Evolutionary conservation across 2,329 filamentous ascomycete species (phyloP).

Genomic region (Cucurbitaria berberidis): DNA sequence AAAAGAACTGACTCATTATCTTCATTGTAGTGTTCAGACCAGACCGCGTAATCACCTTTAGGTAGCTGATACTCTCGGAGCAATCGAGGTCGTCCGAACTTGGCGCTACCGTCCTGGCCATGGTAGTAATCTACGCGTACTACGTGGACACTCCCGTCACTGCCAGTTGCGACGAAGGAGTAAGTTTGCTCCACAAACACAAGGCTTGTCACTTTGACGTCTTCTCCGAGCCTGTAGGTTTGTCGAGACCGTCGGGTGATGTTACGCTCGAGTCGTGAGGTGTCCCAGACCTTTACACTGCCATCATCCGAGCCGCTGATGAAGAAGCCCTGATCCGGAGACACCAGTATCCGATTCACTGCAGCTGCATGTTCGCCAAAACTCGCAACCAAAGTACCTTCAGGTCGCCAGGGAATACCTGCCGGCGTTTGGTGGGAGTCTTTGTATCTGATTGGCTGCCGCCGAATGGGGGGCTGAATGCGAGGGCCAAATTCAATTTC

Average conservation of each 20-base stretch:
- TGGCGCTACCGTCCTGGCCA: conserved; percentile 59
- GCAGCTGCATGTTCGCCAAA: conserved; percentile 86
- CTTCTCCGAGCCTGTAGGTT: conserved; percentile 76
- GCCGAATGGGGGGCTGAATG: conserved; percentile 69
- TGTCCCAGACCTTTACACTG: conserved; percentile 91
- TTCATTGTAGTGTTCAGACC: conserved; percentile 89
- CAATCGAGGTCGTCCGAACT: conserved; percentile 78
- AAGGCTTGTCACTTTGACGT: conserved; percentile 76
- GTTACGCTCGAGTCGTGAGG: conserved; percentile 86
- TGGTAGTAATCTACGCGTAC: conserved; percentile 77
- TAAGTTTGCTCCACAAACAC: conserved; percentile 95
- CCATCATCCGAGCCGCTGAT: conserved; percentile 93
- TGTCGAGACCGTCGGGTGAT: conserved; percentile 86
- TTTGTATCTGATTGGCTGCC: conserved; percentile 60
- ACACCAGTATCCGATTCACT: conserved; percentile 79
- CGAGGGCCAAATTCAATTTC: conserved; percentile 76
- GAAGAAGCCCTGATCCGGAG: conserved; percentile 94
- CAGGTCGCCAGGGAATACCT: conserved; percentile 78
- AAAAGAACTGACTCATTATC: conserved; percentile 83
- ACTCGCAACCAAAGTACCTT: conserved; percentile 82
- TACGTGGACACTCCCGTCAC: conserved; percentile 81
- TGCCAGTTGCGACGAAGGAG: conserved; percentile 88
- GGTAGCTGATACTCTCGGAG: conserved; percentile 78
- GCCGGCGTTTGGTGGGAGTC: conserved; percentile 56
- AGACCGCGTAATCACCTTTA: conserved; percentile 77